phyloP scores from a whole-genome alignment of 768 basidiomycete genomes.

The Russula foetens region DNA sequence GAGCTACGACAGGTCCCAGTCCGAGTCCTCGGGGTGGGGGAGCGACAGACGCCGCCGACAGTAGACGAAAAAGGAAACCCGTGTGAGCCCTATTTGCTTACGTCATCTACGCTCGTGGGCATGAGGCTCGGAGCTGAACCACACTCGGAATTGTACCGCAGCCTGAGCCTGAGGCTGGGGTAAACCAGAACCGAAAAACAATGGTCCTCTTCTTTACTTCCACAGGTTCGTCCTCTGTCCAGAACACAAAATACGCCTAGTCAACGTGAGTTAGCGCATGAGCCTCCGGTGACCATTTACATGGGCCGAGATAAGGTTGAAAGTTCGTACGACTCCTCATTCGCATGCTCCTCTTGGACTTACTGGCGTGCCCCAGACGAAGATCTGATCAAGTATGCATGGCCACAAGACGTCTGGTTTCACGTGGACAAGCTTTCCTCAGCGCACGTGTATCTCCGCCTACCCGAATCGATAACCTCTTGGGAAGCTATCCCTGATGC shows the following conservation, averaged over 20 bases:
- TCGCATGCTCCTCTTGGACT: background rate
- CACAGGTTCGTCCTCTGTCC: slow-evolving; percentile 9
- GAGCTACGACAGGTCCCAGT: too few species aligned
- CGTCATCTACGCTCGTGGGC: too few species aligned
- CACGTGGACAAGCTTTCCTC: slow-evolving; percentile 98
- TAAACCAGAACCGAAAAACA: background rate
- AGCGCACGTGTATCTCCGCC: slow-evolving; percentile 93
- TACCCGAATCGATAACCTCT: slow-evolving; percentile 61
- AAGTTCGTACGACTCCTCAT: slow-evolving; percentile 42
- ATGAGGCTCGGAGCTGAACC: too few species aligned
- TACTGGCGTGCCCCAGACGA: slow-evolving; percentile 53
- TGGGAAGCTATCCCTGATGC: slow-evolving; percentile 86
- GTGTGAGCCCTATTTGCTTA: too few species aligned
- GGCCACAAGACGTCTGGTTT: slow-evolving; percentile 87
- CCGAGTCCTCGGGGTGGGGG: too few species aligned
- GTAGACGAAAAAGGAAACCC: too few species aligned
- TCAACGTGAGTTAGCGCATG: slow-evolving; percentile 33
- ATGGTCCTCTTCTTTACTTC: slow-evolving; percentile 22
- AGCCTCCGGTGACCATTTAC: slow-evolving; percentile 68
- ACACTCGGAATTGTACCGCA: too few species aligned
- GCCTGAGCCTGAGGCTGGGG: too few species aligned
- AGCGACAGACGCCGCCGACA: too few species aligned
- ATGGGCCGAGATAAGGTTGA: slow-evolving; percentile 98
- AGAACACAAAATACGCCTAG: background rate
- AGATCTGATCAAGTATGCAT: slow-evolving; percentile 87